Conservation (phyloP, 768 basidiomycete species). For the Pulveroboletus frians region DNA sequence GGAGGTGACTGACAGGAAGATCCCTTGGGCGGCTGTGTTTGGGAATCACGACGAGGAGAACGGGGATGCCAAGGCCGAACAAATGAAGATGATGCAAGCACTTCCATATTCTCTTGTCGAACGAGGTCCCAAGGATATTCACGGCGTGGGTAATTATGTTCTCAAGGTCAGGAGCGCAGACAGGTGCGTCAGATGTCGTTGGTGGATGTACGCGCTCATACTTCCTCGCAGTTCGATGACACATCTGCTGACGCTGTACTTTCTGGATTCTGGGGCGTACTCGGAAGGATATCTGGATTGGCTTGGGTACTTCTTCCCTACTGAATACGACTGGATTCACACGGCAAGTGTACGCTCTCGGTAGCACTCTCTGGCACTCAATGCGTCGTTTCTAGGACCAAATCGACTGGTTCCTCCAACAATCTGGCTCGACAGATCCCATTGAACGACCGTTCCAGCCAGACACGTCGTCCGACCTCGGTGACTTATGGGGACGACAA, state of each 20-base stretch:
- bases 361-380: neutral
- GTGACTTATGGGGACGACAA: slow-evolving; percentile 60
- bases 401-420: slow-evolving; percentile 86
- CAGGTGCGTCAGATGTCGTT: slow-evolving; percentile 47
- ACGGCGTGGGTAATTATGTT: slow-evolving; percentile 90
- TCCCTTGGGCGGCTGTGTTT: slow-evolving; percentile 91
- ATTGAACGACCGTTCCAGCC: slow-evolving; percentile 84
- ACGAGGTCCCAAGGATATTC: slow-evolving; percentile 75
- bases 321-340: slow-evolving; percentile 84
- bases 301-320: slow-evolving; percentile 54
- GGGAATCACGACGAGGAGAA: slow-evolving; percentile 92
- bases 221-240: slow-evolving; percentile 64
- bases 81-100: slow-evolving; percentile 64
- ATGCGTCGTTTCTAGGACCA: slow-evolving; percentile 42
- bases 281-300: slow-evolving; percentile 54
- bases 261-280: slow-evolving; percentile 85
- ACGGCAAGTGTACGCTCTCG: slow-evolving; percentile 38
- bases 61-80: slow-evolving; percentile 55
- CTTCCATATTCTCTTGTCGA: slow-evolving; percentile 85
- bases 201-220: slow-evolving; percentile 2
- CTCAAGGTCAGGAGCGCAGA: slow-evolving; percentile 82
- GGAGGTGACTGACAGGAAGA: slow-evolving; percentile 64
- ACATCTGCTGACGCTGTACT: slow-evolving; percentile 86
- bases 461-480: slow-evolving; percentile 50
- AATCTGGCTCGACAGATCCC: slow-evolving; percentile 67